Base-by-base conservation (phyloP, 2,329 filamentous ascomycete genomes). In the Trichoderma pleuroti region DNA sequence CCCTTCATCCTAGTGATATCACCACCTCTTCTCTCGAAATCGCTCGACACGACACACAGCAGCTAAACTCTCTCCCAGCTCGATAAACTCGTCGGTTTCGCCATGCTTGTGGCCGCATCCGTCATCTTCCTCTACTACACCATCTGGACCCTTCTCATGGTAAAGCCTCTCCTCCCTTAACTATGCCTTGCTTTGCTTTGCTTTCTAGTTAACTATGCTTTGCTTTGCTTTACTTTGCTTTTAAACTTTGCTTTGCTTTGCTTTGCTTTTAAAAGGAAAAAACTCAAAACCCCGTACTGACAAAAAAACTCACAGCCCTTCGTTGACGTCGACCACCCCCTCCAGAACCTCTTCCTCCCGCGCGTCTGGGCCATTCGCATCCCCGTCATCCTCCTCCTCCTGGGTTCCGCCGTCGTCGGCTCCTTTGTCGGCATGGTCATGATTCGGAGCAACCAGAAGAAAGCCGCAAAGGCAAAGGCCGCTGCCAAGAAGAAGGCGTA, bases 301-400 rank as follows among this genome's bases (percentile, higher is more conserved):
- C 30, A 34, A 9, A 36, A 28, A 14, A n/a, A n/a, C n/a, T n/a
- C 21, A 16, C 76, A 99, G 96, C 96, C 96, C 80, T 99, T 99
- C 82, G 96, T 99, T 82, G 96, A 99, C 82, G 89, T 92, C 71
- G 93, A 93, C 80, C 96, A 99, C 82, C 91, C 93, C 70, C 91
- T 98, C 71, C 96, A 99, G 81, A 92, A 92, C 81, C 87, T 98
- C 85, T 99, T 99, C 85, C 96, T 93, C 73, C 95, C 95, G 60
- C 94, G 96, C 81, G 94, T 97, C 80, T 99, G 96, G 96, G 96
- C 96, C 72, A 97, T 99, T 80, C 94, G 96, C 81, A 96, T 99
- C 78, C 96, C 96, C 76, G 95, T 99, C 77, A 97, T 99, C 80
- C 90, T 99, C 76, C 91, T 98, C 74, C 90, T 99, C 60, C 87